phyloP scores from a whole-genome alignment of 2,329 filamentous ascomycete species.

The Mycosphaerelloides madeirae region DNA sequence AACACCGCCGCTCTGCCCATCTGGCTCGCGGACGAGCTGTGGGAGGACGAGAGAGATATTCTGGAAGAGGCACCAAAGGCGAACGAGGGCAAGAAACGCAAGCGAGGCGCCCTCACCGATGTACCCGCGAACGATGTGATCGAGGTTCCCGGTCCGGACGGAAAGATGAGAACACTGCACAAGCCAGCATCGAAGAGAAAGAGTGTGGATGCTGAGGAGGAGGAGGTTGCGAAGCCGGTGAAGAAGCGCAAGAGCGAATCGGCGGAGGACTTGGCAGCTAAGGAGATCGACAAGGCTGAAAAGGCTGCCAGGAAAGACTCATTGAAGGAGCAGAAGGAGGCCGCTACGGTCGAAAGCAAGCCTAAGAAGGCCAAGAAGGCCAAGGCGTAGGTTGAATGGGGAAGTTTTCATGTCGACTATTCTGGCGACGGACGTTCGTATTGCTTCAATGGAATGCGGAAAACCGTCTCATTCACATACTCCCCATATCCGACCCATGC shows the following conservation, averaged over 20 bases:
- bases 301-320: constrained; percentile 25
- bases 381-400: no score
- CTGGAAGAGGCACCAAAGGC: constrained; percentile 48
- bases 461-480: no score
- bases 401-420: no score
- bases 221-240: constrained; percentile 17
- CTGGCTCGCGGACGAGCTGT: constrained; percentile 89
- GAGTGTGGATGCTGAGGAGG: constrained; percentile 15
- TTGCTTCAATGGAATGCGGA: no score
- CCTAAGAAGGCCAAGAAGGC: constrained; percentile 3
- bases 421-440: no score
- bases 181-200: constrained; percentile 22
- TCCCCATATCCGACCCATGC: no score
- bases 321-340: constrained; percentile 26
- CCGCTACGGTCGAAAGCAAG: constrained; percentile 10
- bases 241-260: constrained; percentile 30
- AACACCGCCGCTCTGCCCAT: constrained; percentile 87
- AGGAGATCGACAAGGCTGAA: constrained; percentile 19
- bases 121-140: constrained; percentile 21
- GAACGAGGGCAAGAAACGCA: constrained; percentile 31
- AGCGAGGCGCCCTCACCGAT: constrained; percentile 27
- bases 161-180: constrained; percentile 30
- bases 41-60: constrained; percentile 73
- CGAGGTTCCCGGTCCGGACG: constrained; percentile 30
- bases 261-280: constrained; percentile 17